A percentile compares a stretch with the other conserved stretches of the same genome.
phyloP scores from a whole-genome alignment of 139 green algal genomes.

The Marvania coccoides region DNA sequence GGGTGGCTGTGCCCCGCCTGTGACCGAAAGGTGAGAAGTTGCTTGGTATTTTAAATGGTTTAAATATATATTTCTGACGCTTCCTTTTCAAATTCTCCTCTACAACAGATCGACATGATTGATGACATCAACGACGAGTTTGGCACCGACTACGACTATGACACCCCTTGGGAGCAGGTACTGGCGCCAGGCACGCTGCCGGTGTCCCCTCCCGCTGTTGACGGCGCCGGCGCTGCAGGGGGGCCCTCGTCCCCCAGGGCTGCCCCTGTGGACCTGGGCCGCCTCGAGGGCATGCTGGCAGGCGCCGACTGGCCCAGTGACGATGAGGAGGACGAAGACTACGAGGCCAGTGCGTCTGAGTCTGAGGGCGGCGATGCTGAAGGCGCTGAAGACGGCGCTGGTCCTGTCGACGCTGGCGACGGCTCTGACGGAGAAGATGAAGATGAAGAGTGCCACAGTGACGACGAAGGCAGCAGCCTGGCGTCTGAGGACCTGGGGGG shows the following conservation, averaged over 20 bases:
- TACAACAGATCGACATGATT: constrained; percentile 47
- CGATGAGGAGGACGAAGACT: constrained; percentile 41
- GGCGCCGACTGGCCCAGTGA: constrained; percentile 26
- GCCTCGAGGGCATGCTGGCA: constrained; percentile 12
- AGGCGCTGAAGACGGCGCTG: not conserved
- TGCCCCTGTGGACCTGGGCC: constrained; percentile 13
- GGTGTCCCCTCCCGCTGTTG: not conserved
- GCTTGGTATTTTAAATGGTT: not conserved
- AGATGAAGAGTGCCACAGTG: not conserved
- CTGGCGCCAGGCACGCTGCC: constrained; percentile 25
- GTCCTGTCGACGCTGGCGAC: not conserved
- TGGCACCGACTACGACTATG: constrained; percentile 44
- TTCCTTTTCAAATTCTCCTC: not conserved
- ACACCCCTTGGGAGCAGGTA: constrained; percentile 31
- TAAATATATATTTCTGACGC: not conserved
- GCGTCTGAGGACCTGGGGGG: not conserved
- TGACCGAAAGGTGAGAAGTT: constrained; percentile 54
- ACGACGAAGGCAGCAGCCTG: not conserved
- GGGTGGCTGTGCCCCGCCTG: constrained; percentile 77
- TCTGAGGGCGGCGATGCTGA: not conserved
- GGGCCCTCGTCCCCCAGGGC: not conserved
- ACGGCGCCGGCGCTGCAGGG: not conserved
- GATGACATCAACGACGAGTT: constrained; percentile 56
- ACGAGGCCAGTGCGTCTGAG: constrained; percentile 1
- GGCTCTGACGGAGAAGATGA: constrained; percentile 1